Base-by-base conservation (phyloP, 2,329 filamentous ascomycete species). In the Colletotrichum incanum region DNA sequence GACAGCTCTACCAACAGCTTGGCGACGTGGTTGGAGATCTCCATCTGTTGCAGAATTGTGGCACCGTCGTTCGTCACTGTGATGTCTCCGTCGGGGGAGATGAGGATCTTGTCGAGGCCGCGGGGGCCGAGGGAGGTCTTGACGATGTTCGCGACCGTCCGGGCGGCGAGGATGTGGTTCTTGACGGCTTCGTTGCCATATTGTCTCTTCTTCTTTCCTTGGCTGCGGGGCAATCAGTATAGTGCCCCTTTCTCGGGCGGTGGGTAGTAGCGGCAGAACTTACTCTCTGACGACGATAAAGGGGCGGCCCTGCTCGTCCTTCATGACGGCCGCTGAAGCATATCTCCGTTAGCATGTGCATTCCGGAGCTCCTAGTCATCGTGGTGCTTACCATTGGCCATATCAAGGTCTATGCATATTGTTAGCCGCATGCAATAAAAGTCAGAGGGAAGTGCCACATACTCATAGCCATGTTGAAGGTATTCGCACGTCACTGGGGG, bases 211-310 rank as follows among this genome's bases (percentile, higher is more conserved):
- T 98, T 99, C 87, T 92, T 98, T 81, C 96, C 96, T 85, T 99
- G 96, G 82, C 95, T 97, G 78, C 67, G 73, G 76, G 69, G 74
- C 67, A 62, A 74, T 77, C 65, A 78, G 76, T 61, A 41, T 11
- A 62, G 26, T 39, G 58, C 52, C 47, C 62, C 54, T n/a, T 55
- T 3, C 20, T 67, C 45, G 43, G 41, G 49, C 60, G 71, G 61
- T 43, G 63, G 62, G 59, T 49, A 65, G 56, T 45, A 50, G 59
- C 49, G 47, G 52, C 50, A 50, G 55, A 62, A 90, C 93, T 78
- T 89, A 97, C 94, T 99, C 96, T 92, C 96, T 90, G 78, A 99
- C 96, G 75, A 99, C 93, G 82, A 99, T 99, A 84, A 99, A 99
- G 49, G 96, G 96, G 81, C 96, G 91, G 74, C 96, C 96, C 83